Evolutionary conservation across 1,284 basidiomycete species (phyloP), one percentile per base, ranked within the genome.

Genomic region (Ganoderma leucocontextum): DNA sequence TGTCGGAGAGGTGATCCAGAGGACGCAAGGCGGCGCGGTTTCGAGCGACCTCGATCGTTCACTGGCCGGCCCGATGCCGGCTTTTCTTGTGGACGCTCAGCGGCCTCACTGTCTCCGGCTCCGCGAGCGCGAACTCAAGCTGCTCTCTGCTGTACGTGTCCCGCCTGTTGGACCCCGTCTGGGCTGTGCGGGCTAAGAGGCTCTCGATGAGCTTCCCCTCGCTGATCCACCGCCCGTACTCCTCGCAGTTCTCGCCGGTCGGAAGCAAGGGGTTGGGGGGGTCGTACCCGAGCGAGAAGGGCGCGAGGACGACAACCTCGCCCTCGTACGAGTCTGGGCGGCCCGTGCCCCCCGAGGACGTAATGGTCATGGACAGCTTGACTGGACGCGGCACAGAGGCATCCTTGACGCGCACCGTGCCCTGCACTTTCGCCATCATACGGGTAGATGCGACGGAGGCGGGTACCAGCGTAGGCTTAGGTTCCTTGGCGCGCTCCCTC

Each of bases 91-190:
- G 63, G 22, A 64, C 65, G 25, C 44, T 64, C 19, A 69, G 68
- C 61, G 68, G 71, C 60, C 57, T 63, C 53, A 70, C 68, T 25
- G 25, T 19, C 64, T 72, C 70, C 6, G 68, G 63, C 64, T 72
- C 70, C 12, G 60, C 57, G 22, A 72, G 65, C 61, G 70, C 70
- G 44, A 61, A 38, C 25, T 60, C 53, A 62, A 72, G 66, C 62
- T 67, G 64, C 53, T 59, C 61, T 64, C n/a, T 15, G 9, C 17
- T 15, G 39, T 47, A 49, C 22, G 38, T 39, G 38, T 60, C 22
- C 38, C 13, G 36, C 58, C n/a, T 39, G 13, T 2, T 10, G n/a
- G 6, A 25, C 38, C 58, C 6, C 38, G 55, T 35, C 17, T 38
- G n/a, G 39, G 3, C 39, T 3, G 47, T 49, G 22, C 8, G 59